Evolutionary conservation across 2,329 filamentous ascomycete species (phyloP).

Genomic region (Aureobasidium sp.): DNA sequence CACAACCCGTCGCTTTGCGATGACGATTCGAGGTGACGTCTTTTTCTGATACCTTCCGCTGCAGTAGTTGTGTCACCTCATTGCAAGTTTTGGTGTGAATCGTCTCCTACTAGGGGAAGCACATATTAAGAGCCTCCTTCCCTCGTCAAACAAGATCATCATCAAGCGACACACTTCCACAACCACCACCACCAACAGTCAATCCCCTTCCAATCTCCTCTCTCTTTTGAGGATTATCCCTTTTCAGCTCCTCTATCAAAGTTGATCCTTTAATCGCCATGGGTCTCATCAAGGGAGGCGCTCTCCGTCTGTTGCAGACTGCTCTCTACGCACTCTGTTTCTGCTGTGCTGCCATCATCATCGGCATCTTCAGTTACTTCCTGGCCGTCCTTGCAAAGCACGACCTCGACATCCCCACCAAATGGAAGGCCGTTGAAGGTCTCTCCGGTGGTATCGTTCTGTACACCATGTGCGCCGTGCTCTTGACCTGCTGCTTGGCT

Average conservation of each 20-base stretch:
- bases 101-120: background rate
- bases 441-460: slow-evolving; percentile 66
- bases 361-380: slow-evolving; percentile 69
- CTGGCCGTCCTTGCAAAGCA: slow-evolving; percentile 63
- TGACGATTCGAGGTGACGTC: background rate
- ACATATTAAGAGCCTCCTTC: slow-evolving; percentile 1
- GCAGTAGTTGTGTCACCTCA: background rate
- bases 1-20: background rate
- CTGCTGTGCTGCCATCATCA: slow-evolving; percentile 60
- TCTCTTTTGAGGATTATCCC: background rate
- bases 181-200: background rate
- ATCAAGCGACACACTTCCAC: background rate
- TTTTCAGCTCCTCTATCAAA: background rate
- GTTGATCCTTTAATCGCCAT: slow-evolving; percentile 17
- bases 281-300: slow-evolving; percentile 40
- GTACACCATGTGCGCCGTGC: slow-evolving; percentile 63
- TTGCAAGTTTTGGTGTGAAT: background rate
- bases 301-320: slow-evolving; percentile 55
- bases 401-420: slow-evolving; percentile 52
- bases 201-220: background rate
- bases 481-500: slow-evolving; percentile 71
- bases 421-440: slow-evolving; percentile 50
- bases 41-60: background rate
- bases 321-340: slow-evolving; percentile 67
- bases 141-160: background rate